A percentile compares a stretch with the other conserved stretches of the same genome.
phyloP scores from a whole-genome alignment of 306 rosid genomes.

The Styphnolobium japonicum region DNA sequence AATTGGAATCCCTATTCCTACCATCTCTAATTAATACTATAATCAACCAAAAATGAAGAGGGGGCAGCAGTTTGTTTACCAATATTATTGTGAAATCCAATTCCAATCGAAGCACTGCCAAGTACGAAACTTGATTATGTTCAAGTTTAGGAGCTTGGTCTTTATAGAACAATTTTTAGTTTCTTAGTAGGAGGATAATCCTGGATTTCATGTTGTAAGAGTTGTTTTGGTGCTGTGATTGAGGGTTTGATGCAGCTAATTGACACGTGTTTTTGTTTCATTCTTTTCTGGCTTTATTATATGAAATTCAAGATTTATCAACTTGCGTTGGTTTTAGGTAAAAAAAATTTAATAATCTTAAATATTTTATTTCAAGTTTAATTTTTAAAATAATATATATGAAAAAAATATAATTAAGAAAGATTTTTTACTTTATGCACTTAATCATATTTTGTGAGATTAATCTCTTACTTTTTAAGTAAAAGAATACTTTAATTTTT shows the following conservation, averaged over 20 bases:
- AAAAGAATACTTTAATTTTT: too few species aligned
- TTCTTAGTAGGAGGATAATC: neutral
- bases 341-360: too few species aligned
- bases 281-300: neutral
- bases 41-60: neutral
- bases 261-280: conserved; percentile 5
- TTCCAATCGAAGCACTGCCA: neutral
- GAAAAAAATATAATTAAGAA: too few species aligned
- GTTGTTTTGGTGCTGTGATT: neutral
- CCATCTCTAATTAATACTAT: conserved; percentile 1
- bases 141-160: neutral
- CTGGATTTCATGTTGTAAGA: neutral
- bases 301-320: neutral
- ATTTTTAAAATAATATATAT: too few species aligned
- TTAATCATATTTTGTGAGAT: too few species aligned
- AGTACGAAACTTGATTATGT: neutral
- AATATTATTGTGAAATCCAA: neutral
- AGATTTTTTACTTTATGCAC: too few species aligned
- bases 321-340: too few species aligned
- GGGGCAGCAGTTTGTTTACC: neutral
- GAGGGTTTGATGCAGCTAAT: neutral
- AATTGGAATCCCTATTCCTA: conserved; percentile 46
- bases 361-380: too few species aligned
- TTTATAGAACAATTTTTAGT: neutral
- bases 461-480: too few species aligned